Base-by-base conservation (phyloP, 1,284 basidiomycete genomes). In the Heterobasidion irregulare region DNA sequence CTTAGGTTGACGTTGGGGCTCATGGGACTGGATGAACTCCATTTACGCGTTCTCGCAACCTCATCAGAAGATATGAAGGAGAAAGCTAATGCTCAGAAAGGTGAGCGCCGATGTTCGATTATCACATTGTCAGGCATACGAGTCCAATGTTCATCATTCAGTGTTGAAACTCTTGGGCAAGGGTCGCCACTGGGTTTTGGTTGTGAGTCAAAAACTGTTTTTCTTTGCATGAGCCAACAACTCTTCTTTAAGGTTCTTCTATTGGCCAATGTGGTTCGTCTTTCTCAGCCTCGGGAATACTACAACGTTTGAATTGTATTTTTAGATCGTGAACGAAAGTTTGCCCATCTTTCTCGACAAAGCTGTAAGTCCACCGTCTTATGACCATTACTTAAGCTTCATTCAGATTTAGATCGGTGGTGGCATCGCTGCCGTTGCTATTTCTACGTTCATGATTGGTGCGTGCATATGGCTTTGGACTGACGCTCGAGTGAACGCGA, bases 11-110 rank as follows among this genome's bases (percentile, higher is more conserved):
- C 94, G 0, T 82, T 98, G 18, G 94, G 92, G 6, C 76, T 97
- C 35, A 97, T 97, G 94, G 94, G 95, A 1, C 82, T 97, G 16
- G 95, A 98, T 64, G 89, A 94, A 63, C 80, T 98, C 47, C 94
- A 97, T 65, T 77, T 98, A 16, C 86, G 92, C 33, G 94, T 97
- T 0, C 76, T 96, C 26, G 76, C 89, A 0, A 79, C 84, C 0
- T 91, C 90, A 1, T 94, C 92, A 0, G 87, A 86, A 18, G 81
- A 94, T 64, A 63, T 71, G 1, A 73, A 66, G 47, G 89, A 94
- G 68, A 78, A 80, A 61, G 66, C 68, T 53, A 85, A 92, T 57
- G 92, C 92, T 0, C 75, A 78, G 59, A 89, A 82, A 73, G 86
- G 86, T 84, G 52, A n/a, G 64, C 13, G 2, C 5, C 5, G 15